A percentile compares a stretch with the other conserved stretches of the same genome.
phyloP scores from a whole-genome alignment of 2,329 filamentous ascomycete species.

The Fusarium multiceps region DNA sequence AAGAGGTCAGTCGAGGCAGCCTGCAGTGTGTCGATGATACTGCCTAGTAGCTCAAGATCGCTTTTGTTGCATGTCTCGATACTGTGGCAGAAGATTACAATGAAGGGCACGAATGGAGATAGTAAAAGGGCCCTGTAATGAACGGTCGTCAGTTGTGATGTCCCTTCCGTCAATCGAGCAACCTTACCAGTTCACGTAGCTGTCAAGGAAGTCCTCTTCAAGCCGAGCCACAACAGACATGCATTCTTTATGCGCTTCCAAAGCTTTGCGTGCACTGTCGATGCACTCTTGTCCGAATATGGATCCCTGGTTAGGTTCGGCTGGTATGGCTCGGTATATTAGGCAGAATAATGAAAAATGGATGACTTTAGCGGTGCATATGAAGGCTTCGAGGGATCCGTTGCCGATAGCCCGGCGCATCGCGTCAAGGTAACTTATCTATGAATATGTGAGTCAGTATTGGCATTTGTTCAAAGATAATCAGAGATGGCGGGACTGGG shows the following conservation, averaged over 20 bases:
- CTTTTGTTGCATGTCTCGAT: constrained; percentile 2
- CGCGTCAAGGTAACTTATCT: not conserved
- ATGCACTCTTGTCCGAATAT: not conserved
- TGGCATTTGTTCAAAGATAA: rapidly evolving
- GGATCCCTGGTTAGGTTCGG: not conserved
- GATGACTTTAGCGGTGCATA: not conserved
- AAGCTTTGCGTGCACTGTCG: not conserved
- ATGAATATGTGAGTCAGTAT: not conserved
- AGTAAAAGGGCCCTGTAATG: constrained; percentile 8
- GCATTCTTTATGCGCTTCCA: not conserved
- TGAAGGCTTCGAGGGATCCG: not conserved
- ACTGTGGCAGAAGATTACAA: constrained; percentile 13
- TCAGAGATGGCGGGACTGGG: rapidly evolving
- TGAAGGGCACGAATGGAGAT: constrained; percentile 8
- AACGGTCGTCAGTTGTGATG: not conserved
- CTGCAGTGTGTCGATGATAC: not conserved
- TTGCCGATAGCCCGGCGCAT: not conserved
- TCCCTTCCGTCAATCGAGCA: not conserved
- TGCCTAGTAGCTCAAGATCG: not conserved
- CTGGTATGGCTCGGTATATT: not conserved
- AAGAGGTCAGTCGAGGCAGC: not conserved
- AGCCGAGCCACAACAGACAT: not conserved
- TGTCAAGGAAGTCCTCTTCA: not conserved
- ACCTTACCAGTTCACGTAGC: not conserved
- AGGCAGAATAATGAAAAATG: not conserved